phyloP scores from a whole-genome alignment of 352 stramenopile species.

The Saprolegnia diclina region DNA sequence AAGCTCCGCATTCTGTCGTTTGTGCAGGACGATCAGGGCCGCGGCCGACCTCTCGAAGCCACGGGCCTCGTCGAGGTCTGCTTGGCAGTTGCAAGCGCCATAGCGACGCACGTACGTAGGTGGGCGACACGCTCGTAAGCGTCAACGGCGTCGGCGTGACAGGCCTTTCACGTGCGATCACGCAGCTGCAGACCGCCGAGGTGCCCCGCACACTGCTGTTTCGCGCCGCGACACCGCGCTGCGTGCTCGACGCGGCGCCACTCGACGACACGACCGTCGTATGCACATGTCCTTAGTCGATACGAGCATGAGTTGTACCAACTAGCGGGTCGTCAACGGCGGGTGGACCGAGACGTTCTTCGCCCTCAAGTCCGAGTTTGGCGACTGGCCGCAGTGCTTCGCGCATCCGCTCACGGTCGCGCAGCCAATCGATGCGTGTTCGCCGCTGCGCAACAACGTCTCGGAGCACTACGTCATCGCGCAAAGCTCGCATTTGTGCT shows the following conservation, averaged over 20 bases:
- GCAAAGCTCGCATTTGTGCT: slow-evolving; percentile 43
- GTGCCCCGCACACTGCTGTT: slow-evolving; percentile 55
- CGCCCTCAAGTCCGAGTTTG: slow-evolving; percentile 52
- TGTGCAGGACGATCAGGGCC: slow-evolving; percentile 45
- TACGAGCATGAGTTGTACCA: too few species aligned
- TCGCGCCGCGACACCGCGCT: slow-evolving; percentile 48
- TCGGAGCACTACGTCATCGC: slow-evolving; percentile 57
- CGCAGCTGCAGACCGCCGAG: slow-evolving; percentile 35
- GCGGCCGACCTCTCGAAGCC: slow-evolving; percentile 49
- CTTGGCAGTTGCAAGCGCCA: neutral
- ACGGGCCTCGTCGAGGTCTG: slow-evolving; percentile 41
- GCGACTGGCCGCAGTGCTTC: slow-evolving; percentile 44
- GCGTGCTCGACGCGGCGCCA: slow-evolving; percentile 28
- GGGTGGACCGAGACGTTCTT: slow-evolving; percentile 39
- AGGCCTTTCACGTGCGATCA: slow-evolving; percentile 39
- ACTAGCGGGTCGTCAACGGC: slow-evolving; percentile 12
- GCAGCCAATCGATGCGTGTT: slow-evolving; percentile 49
- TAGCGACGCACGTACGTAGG: slow-evolving; percentile 26
- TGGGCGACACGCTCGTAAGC: slow-evolving; percentile 52
- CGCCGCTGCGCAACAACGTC: slow-evolving; percentile 37
- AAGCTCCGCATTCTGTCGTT: slow-evolving; percentile 64
- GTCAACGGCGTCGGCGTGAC: slow-evolving; percentile 47
- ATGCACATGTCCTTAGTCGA: slow-evolving; percentile 1
- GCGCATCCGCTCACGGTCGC: slow-evolving; percentile 52
- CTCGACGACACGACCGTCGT: slow-evolving; percentile 35